These are phyloP conservation scores for Amborella trichopoda DNA, from an alignment of 164 flowering plant species.

Conservation along the genomic window DNA sequence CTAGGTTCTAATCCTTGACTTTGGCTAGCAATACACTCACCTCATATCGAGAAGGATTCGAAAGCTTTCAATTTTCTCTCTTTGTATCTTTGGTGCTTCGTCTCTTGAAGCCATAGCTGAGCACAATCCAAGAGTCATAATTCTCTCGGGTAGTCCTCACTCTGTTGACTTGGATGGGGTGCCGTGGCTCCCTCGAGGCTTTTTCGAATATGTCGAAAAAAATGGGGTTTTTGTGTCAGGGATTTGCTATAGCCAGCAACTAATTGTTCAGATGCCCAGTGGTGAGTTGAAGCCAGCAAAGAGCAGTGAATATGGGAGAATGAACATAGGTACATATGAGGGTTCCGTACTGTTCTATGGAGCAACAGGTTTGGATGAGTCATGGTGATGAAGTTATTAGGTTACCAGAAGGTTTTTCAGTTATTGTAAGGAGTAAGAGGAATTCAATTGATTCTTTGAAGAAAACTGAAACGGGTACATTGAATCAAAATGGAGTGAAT, in stretches of 20 bases:
- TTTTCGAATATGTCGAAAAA: slow-evolving; percentile 49
- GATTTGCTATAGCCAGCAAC: slow-evolving; percentile 83
- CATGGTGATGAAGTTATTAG: slow-evolving; percentile 79
- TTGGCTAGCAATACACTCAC: slow-evolving; percentile 91
- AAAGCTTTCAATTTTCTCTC: slow-evolving; percentile 68
- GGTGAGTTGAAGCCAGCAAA: slow-evolving; percentile 63
- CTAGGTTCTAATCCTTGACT: slow-evolving; percentile 79
- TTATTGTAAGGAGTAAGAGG: slow-evolving; percentile 60
- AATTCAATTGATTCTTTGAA: too few species aligned
- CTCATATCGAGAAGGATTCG: slow-evolving; percentile 89
- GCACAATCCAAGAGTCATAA: slow-evolving; percentile 57
- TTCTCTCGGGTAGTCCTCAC: slow-evolving; percentile 94
- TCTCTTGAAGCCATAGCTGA: slow-evolving; percentile 47
- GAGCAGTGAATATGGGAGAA: slow-evolving; percentile 86
- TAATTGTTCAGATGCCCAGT: slow-evolving; percentile 81
- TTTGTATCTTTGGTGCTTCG: slow-evolving; percentile 77
- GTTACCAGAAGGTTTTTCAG: slow-evolving; percentile 70
- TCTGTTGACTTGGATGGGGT: slow-evolving; percentile 59
- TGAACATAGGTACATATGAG: slow-evolving; percentile 60
- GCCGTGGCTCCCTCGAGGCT: slow-evolving; percentile 65
- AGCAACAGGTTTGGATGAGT: slow-evolving; percentile 98
- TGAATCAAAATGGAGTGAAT: too few species aligned
- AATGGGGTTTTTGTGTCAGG: slow-evolving; percentile 67
- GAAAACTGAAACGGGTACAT: too few species aligned
- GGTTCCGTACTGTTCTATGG: slow-evolving; percentile 42